Base-by-base conservation (phyloP, 345 rosid genomes). In the Mercurialis annua region DNA sequence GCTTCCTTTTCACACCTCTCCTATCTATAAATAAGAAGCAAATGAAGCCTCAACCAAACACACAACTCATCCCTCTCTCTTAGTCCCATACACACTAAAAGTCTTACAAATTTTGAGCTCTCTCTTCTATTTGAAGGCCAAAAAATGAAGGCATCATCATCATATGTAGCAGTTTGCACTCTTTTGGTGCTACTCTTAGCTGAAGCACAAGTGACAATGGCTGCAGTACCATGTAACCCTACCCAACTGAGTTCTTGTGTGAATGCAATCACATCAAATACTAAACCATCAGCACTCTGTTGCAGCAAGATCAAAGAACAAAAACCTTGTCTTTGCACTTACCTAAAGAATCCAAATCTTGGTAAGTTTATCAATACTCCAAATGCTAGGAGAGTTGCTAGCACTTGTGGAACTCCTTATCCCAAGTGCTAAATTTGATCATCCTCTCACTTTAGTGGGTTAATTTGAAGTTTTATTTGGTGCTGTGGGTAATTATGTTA, bases 291-390 rank as follows among this genome's bases (percentile, higher is more conserved):
- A 0, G 64, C 69, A 2, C 62, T 73, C 49, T 93, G 98, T 76
- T 93, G 98, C 80, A 72, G 66, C 59, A 93, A 83, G 85, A 84
- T 93, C 66, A 89, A 77, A 63, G 87, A 89, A 31, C 98, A 93
- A 78, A 81, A 81, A 78, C 97, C 98, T 64, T 93, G 98, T 48
- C 89, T 93, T 55, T 93, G 98, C 83, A 81, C 84, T 26, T 93
- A 90, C 81, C 79, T 90, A 67, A 81, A 75, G 71, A 89, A 93
- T 68, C 98, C 94, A 0, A 82, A 70, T 42, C 88, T 93, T 46
- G 78, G 78, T 79, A 83, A 82, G 52, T 86, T 88, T 34, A 79
- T 90, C 44, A 87, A 85, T 81, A 80, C 92, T 43, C 92, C 94
- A 27, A 93, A 93, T 75, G 97, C 98, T 50, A 87, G 86, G 83